Evolutionary conservation across 2,329 filamentous ascomycete species (phyloP), one percentile per base, ranked within the genome.

Genomic region (Beauveria sp.): DNA sequence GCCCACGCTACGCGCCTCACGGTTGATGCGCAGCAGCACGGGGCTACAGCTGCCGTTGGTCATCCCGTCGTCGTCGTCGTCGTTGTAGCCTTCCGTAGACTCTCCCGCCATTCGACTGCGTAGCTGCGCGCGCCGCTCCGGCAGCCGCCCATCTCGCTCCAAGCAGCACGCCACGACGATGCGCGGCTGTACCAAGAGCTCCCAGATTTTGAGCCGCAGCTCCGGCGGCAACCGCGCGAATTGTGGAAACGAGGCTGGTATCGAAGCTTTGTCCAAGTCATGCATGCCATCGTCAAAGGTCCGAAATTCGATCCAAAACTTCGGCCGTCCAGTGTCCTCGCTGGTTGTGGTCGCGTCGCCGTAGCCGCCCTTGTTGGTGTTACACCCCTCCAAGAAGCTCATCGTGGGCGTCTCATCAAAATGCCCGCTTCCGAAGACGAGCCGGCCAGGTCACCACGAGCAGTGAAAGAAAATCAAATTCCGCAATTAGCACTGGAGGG

Each of bases 191-290:
- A 81, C 67, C 52, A 79, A 68, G 55, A 68, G 71, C 60, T 74
- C 71, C 79, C 79, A 82, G 64, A 82, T 72, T 68, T 75, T 74
- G 59, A 80, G 70, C 53, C 80, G 78, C 58, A 82, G 73, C 69
- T 82, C 79, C 28, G 74, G 60, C 1, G 79, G 79, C 8, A 81
- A 73, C 51, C 62, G 68, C 20, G 66, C 62, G 67, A 81, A 81
- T 47, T 64, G 71, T 16, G 68, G 68, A 66, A 74, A 77, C 49
- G 68, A 60, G 59, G 67, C 47, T 30, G 63, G 30, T 24, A 53
- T 18, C 46, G 62, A 40, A 18, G 47, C 5, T 16, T 51, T 61
- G 18, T 58, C 54, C 28, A 62, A 50, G n/a, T n/a, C 24, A 30
- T 53, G 58, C 28, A 75, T 67, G 28, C 75, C 77, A 69, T 80